Evolutionary conservation across 805 yeast genomes (phyloP).

Genomic region (Candida saitoana): DNA sequence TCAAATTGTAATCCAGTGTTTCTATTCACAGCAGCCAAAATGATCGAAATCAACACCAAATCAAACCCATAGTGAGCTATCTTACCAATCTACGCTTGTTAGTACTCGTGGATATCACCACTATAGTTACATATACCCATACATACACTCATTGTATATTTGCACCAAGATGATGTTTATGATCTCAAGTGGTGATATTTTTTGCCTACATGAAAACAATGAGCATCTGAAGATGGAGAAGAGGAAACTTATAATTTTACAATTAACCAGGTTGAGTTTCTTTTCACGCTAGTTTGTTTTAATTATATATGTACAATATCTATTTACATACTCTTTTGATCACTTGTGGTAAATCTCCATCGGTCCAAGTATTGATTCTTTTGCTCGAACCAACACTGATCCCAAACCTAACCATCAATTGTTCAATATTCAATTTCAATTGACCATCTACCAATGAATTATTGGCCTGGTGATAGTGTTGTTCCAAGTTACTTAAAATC

Average conservation of each 20-base stretch:
- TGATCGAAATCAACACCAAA: conserved; percentile 70
- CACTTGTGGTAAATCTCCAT: conserved; percentile 43
- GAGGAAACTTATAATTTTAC: neutral
- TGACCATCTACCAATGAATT: conserved; percentile 20
- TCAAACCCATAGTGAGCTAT: conserved; percentile 72
- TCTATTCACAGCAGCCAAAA: conserved; percentile 81
- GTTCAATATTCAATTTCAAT: conserved; percentile 39
- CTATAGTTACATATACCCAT: neutral
- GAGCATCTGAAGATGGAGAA: neutral
- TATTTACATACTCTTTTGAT: conserved; percentile 32
- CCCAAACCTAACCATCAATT: conserved; percentile 43
- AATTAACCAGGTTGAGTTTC: no score
- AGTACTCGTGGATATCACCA: neutral
- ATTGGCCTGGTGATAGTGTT: conserved; percentile 11
- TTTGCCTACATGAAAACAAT: neutral
- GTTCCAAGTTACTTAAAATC: conserved; percentile 28
- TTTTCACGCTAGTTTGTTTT: no score
- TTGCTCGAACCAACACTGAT: conserved; percentile 42
- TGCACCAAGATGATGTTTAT: no score
- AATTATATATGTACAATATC: neutral
- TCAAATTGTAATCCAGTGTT: conserved; percentile 71
- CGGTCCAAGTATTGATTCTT: conserved; percentile 60
- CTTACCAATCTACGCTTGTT: conserved; percentile 48
- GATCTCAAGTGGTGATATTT: neutral
- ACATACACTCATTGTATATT: conserved; percentile 9